Percentiles rank a stretch among this genome's conserved stretches.
Evolutionary conservation across 75 land plant species (phyloP).

Genomic region (Cryptomeria japonica): DNA sequence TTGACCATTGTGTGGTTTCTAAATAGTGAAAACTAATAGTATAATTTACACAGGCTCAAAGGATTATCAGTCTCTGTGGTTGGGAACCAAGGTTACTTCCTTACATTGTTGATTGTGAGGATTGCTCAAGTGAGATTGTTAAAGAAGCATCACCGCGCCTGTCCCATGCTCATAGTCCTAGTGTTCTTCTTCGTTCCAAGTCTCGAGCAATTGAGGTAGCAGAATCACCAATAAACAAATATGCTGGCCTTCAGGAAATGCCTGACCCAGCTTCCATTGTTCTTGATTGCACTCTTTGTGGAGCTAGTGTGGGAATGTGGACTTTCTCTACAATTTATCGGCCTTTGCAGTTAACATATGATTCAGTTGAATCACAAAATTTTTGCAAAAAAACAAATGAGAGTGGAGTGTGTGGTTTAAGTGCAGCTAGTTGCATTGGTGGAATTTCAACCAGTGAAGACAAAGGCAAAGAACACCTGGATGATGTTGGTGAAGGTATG

Average conservation of each 20-base stretch:
- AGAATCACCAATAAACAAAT: slow-evolving; percentile 8
- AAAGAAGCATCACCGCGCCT: slow-evolving; percentile 17
- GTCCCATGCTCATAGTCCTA: slow-evolving; percentile 23
- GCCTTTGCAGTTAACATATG: slow-evolving; percentile 47
- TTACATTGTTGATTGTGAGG: slow-evolving; percentile 72
- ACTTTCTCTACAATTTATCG: slow-evolving; percentile 52
- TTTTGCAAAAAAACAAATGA: slow-evolving; percentile 17
- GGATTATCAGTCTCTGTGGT: slow-evolving; percentile 86
- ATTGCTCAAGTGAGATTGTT: slow-evolving; percentile 18
- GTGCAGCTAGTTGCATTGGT: slow-evolving; percentile 33
- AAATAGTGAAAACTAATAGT: background rate
- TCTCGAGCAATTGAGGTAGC: slow-evolving; percentile 3
- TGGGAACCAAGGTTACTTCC: slow-evolving; percentile 90
- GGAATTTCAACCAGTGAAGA: slow-evolving; percentile 17
- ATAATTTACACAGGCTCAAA: slow-evolving; percentile 60
- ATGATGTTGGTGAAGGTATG: slow-evolving; percentile 23
- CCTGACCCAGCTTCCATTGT: slow-evolving; percentile 75
- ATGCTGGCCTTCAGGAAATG: slow-evolving; percentile 10
- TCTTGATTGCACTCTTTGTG: slow-evolving; percentile 88
- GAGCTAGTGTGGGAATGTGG: slow-evolving; percentile 94
- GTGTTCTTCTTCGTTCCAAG: slow-evolving; percentile 18
- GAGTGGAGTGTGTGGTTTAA: slow-evolving; percentile 14
- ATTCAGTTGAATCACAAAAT: slow-evolving; percentile 37
- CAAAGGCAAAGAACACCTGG: slow-evolving; percentile 11
- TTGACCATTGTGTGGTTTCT: background rate